Evolutionary conservation across 495 filamentous ascomycete species (phyloP), one percentile per base, ranked within the genome.

Genomic region (Annulohypoxylon stygium): DNA sequence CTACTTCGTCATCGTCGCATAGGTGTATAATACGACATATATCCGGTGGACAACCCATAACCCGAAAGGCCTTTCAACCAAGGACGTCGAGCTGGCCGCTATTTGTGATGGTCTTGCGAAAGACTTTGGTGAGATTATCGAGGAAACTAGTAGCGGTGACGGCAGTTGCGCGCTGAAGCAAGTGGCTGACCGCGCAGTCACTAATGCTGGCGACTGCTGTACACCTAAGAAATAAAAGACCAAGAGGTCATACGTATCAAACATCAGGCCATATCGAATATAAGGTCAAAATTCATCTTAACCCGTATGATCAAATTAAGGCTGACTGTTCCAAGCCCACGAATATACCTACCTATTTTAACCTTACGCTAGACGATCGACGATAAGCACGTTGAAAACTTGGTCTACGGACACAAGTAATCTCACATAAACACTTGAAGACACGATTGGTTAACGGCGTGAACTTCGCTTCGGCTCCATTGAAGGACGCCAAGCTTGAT

Each of bases 31-130:
- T 70, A 87, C 81, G 30, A 85, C 85, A 14, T 85, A 84, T 73
- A 88, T 92, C 62, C 84, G 88, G 45, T 94, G 91, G 92, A 94
- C 91, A 10, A 94, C 92, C 16, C 92, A 95, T 80, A 83, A 83
- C 50, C 91, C 90, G 8, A 83, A 84, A 20, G 92, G 92, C n/a
- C 83, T 95, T n/a, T 90, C 90, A 0, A 67, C 81, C 25, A 90
- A 90, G 70, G 92, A 95, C 75, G 78, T 91, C 41, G 77, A 84
- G 14, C 85, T 94, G 80, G 92, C 92, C 0, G 79, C 78, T 45
- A 85, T 88, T 66, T 94, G 92, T 78, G 91, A 94, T 76, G 75
- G 85, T 62, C 83, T 88, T 30, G 88, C 88, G 14, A 57, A 33
- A 14, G 80, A 83, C 61, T 83, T 86, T 69, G 86, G 86, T 39